Evolutionary conservation across 1,284 basidiomycete genomes (phyloP).

Genomic region (Rhodotorula mucilaginosa): DNA sequence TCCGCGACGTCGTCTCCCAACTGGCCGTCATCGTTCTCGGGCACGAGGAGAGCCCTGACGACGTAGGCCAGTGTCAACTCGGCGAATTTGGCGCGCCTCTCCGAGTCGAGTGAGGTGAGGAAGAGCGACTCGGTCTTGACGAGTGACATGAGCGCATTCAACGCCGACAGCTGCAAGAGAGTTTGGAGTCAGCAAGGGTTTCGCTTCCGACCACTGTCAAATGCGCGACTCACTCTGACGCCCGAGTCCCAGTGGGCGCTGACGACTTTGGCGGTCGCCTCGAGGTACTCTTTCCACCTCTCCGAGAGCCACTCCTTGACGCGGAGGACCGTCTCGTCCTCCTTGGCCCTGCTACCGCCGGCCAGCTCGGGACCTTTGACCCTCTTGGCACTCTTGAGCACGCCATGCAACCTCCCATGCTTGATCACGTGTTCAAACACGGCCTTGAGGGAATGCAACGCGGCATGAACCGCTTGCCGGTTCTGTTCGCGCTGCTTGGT

Average conservation of each 20-base stretch:
- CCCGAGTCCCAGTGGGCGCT: slow-evolving; percentile 31
- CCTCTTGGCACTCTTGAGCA: slow-evolving; percentile 39
- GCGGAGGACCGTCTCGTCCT: slow-evolving; percentile 22
- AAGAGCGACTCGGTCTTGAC: slow-evolving; percentile 40
- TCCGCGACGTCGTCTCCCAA: slow-evolving; percentile 62
- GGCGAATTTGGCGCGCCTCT: slow-evolving; percentile 59
- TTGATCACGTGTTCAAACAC: slow-evolving; percentile 68
- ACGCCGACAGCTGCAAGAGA: slow-evolving; percentile 34
- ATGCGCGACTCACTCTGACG: slow-evolving; percentile 31
- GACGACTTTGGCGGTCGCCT: slow-evolving; percentile 33
- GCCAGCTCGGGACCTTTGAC: slow-evolving; percentile 24
- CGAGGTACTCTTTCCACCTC: slow-evolving; percentile 39
- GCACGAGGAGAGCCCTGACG: slow-evolving; percentile 59
- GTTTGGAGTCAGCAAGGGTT: not conserved
- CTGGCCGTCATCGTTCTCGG: slow-evolving; percentile 22
- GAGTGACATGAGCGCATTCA: slow-evolving; percentile 43
- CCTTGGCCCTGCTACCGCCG: slow-evolving; percentile 12
- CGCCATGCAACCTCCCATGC: slow-evolving; percentile 58
- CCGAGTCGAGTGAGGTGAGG: slow-evolving; percentile 40
- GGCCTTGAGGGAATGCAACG: slow-evolving; percentile 77
- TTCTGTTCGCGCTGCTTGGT: slow-evolving; percentile 47
- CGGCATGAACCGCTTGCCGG: slow-evolving; percentile 62
- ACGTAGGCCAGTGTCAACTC: slow-evolving; percentile 66
- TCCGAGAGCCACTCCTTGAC: slow-evolving; percentile 44
- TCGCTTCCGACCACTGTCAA: not conserved